Percentiles rank a stretch among this genome's conserved stretches.
phyloP scores from a whole-genome alignment of 371 early-diverging fungal genomes.

The Chytridium lagenaria region DNA sequence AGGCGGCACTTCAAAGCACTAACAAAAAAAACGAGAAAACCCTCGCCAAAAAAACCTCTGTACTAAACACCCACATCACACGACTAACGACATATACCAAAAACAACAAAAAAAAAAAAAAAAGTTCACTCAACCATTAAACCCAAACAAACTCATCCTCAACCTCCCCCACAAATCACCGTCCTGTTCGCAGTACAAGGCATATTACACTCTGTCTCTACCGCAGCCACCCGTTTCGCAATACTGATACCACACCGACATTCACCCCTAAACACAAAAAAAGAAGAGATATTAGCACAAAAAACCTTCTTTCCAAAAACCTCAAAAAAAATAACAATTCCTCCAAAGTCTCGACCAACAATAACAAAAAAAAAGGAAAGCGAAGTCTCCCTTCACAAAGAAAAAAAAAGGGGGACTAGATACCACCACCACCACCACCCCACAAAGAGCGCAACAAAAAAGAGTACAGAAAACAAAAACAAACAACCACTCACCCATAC shows the following conservation, averaged over 20 bases:
- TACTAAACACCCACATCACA: no score
- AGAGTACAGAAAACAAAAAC: not conserved
- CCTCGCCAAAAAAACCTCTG: no score
- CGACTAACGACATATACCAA: no score
- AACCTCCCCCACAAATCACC: not conserved
- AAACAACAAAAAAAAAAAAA: no score
- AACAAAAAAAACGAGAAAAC: no score
- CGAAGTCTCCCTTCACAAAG: no score
- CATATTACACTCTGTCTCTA: not conserved
- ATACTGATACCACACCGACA: not conserved
- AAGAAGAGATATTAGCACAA: not conserved
- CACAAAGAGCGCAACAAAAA: not conserved
- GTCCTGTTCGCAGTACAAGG: not conserved
- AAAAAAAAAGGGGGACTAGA: not conserved
- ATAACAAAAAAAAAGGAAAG: no score
- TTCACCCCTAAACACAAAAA: slow-evolving; percentile 5
- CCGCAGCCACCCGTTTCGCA: not conserved
- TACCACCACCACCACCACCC: not conserved
- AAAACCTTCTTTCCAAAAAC: not conserved
- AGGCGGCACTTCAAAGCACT: no score
- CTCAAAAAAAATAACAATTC: no score
- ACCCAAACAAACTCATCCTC: not conserved
- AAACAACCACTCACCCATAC: slow-evolving; percentile 11
- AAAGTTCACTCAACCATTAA: no score
- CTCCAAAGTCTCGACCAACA: no score